These are phyloP conservation scores for Talaromyces adpressus DNA, from an alignment of 495 filamentous ascomycete species.

Conservation along the genomic window DNA sequence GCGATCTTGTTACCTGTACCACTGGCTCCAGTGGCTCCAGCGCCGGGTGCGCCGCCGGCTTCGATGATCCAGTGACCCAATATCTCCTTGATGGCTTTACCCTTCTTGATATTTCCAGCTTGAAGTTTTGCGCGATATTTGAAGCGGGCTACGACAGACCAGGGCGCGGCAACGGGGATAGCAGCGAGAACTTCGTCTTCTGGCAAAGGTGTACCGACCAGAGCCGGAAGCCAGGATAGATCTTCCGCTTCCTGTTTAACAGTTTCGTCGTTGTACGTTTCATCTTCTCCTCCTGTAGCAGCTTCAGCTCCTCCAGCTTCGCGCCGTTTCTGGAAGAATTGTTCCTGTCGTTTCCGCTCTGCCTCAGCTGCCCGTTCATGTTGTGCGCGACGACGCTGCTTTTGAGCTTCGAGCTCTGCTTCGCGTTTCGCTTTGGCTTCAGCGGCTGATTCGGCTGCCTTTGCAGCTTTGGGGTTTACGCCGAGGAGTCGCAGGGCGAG, in stretches of 20 bases:
- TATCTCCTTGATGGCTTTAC: slow-evolving; percentile 89
- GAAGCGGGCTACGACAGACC: slow-evolving; percentile 65
- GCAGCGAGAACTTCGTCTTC: slow-evolving; percentile 87
- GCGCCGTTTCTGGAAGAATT: slow-evolving; percentile 37
- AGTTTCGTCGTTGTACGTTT: slow-evolving; percentile 46
- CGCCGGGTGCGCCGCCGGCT: slow-evolving; percentile 17
- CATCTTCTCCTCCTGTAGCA: too few relatives aligned
- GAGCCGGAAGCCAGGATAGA: slow-evolving; percentile 57
- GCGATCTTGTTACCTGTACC: slow-evolving; percentile 38
- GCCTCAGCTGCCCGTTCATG: slow-evolving; percentile 64
- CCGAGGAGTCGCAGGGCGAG: slow-evolving; percentile 79
- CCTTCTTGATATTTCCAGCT: slow-evolving; percentile 84
- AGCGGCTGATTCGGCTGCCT: slow-evolving; percentile 38
- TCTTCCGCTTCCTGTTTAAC: slow-evolving; percentile 36
- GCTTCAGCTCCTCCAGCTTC: too few relatives aligned
- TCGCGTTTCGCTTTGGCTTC: slow-evolving; percentile 47
- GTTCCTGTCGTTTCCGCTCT: slow-evolving; percentile 49
- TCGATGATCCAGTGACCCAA: slow-evolving; percentile 62
- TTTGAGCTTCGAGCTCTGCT: slow-evolving; percentile 55
- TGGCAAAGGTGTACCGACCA: slow-evolving; percentile 68
- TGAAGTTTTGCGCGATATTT: slow-evolving; percentile 93
- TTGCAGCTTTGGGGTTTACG: slow-evolving; percentile 49
- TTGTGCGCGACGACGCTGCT: slow-evolving; percentile 66
- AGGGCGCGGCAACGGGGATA: slow-evolving; percentile 87
- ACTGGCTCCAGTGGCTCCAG: slow-evolving; percentile 30